Conservation (phyloP, 495 filamentous ascomycete species). For the Penicillium taxi region DNA sequence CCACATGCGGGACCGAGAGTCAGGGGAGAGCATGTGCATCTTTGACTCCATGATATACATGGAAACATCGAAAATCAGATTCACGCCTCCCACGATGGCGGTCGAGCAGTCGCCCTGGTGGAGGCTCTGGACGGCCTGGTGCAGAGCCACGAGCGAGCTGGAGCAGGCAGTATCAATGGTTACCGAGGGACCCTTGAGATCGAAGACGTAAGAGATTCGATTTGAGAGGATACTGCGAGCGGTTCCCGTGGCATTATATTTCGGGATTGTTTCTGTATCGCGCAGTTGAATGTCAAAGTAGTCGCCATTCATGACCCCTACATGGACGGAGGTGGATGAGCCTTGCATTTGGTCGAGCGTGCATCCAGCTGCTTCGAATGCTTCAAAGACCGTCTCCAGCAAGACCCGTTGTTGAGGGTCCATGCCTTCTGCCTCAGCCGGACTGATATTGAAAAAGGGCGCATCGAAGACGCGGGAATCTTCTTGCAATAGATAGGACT, state of each 20-base stretch:
- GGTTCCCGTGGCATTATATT: background rate
- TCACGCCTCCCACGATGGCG: conserved; percentile 39
- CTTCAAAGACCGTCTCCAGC: conserved; percentile 1
- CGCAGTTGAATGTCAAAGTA: background rate
- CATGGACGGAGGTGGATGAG: background rate
- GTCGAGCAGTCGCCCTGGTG: background rate
- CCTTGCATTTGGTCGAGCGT: background rate
- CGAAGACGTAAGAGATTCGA: conserved; percentile 3
- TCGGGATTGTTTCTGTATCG: background rate
- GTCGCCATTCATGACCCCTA: conserved; percentile 1
- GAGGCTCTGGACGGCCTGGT: background rate
- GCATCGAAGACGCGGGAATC: background rate
- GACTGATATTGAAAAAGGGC: background rate
- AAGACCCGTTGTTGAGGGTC: conserved; percentile 1
- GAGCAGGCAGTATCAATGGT: conserved; percentile 4
- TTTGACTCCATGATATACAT: conserved; percentile 16
- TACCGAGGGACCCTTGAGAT: conserved; percentile 2
- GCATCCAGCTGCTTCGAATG: background rate
- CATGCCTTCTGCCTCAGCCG: conserved; percentile 12
- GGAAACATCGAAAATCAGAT: background rate
- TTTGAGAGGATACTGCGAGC: background rate
- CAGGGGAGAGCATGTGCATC: conserved; percentile 29
- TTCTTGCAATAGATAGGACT: background rate
- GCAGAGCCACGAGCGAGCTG: background rate
- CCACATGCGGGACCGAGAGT: conserved; percentile 30